Evolutionary conservation across 2,329 filamentous ascomycete species (phyloP), one percentile per base, ranked within the genome.

Genomic region (Nannizziopsis barbatae): DNA sequence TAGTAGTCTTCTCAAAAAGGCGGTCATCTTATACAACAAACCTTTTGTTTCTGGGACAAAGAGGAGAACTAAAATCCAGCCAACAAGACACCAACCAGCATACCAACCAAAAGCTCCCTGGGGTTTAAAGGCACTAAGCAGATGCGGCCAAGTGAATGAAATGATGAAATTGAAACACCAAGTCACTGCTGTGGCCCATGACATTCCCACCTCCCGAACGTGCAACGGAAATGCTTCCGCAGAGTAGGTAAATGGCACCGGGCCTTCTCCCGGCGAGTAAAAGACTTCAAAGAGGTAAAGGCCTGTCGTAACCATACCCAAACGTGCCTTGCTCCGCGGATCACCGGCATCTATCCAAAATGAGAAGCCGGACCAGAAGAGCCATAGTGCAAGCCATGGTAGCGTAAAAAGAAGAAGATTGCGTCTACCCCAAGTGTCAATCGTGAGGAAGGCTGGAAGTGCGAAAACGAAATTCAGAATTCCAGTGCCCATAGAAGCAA

Each of bases 381-480:
- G 59, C 44, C 64, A 69, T 35, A 71, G 59, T 4, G 65, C 65
- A 69, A 84, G 78, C 37, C 81, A 67, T 0, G 80, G 79, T 56
- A 83, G 81, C 0, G 79, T 83, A 5, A 73, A 72, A 1, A 83
- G 65, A 1, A 83, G 68, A 4, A 83, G 66, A 52, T 78, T 80
- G 3, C 80, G 71, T 1, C 81, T 73, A 5, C 80, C 81, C 56
- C 77, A 83, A 0, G 74, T 80, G 58, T 84, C 80, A 46, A 83
- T 83, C 0, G 79, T 82, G 56, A 78, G 77, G 47, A 83, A 71
- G 1, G 79, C 79, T 0, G 78, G 77, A 8, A 81, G 62, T 0
- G 80, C 79, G 54, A 82, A 83, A 18, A 83, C 62, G 66, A 76
- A 83, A 58, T 83, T 83, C 58, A 83, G 70, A 50, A 81, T 71